Evolutionary conservation across 2,329 filamentous ascomycete species (phyloP).

Genomic region (Exophiala sp.): DNA sequence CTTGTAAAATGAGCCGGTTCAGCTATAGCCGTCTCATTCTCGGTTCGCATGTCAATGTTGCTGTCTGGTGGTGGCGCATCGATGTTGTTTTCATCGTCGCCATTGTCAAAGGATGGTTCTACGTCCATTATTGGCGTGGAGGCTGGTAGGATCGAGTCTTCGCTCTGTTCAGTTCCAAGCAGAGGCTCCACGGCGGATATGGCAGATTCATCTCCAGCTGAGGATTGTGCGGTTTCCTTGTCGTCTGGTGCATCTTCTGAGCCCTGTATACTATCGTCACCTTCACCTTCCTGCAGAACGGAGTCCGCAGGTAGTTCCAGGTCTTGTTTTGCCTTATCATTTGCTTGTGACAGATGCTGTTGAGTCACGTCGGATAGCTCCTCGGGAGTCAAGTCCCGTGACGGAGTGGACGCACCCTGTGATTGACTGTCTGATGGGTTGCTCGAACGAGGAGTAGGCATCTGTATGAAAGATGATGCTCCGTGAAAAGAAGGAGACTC

Average conservation of each 20-base stretch:
- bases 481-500: background rate
- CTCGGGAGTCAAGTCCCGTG: constrained; percentile 1
- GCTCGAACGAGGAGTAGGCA: constrained; percentile 16
- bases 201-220: too few species aligned
- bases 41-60: too few species aligned
- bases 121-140: too few species aligned
- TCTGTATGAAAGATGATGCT: constrained; percentile 4
- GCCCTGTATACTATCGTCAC: background rate
- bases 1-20: too few species aligned
- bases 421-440: constrained; percentile 6
- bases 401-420: background rate
- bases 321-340: background rate
- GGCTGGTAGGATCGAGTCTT: too few species aligned
- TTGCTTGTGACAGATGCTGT: background rate
- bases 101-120: background rate
- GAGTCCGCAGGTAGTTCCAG: background rate
- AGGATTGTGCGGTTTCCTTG: too few species aligned
- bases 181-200: too few species aligned
- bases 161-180: too few species aligned
- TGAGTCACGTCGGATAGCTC: background rate
- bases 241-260: too few species aligned
- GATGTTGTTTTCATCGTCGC: background rate
- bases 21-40: too few species aligned
- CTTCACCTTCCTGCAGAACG: background rate
- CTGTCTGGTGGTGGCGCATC: background rate